Percentiles rank a stretch among this genome's conserved stretches.
Conservation (phyloP, 331 rosid genomes). For the Dryas integrifolia region DNA sequence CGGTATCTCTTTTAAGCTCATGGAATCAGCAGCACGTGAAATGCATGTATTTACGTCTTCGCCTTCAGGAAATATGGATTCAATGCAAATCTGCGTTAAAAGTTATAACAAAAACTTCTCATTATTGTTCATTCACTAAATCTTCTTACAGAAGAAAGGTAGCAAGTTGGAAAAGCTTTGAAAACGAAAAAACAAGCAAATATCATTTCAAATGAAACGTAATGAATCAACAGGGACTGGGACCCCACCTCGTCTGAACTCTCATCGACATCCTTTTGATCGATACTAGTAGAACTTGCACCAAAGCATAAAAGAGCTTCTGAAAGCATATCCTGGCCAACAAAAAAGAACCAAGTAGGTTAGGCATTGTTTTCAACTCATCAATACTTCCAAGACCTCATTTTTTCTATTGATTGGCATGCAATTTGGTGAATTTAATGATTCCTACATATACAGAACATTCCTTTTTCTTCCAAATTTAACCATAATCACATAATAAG, state of each 20-base stretch:
- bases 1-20: conserved; percentile 76
- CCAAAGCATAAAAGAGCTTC: conserved; percentile 94
- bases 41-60: conserved; percentile 60
- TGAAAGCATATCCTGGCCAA: conserved; percentile 64
- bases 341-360: conserved; percentile 19
- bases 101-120: conserved; percentile 11
- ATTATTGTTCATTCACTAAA: conserved; percentile 7
- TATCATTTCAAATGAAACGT: background rate
- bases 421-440: background rate
- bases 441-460: background rate
- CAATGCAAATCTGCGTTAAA: conserved; percentile 58
- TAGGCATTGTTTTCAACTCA: background rate
- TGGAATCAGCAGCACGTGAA: conserved; percentile 68
- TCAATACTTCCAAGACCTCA: background rate
- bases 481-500: background rate
- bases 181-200: background rate
- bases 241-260: conserved; percentile 48
- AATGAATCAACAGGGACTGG: background rate
- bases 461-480: background rate
- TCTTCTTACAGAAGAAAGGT: background rate
- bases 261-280: conserved; percentile 44
- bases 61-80: conserved; percentile 61
- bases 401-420: background rate
- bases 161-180: background rate
- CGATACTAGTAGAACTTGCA: conserved; percentile 62